Evolutionary conservation across 805 yeast genomes (phyloP).

Genomic region (Teunomyces funiuensis): DNA sequence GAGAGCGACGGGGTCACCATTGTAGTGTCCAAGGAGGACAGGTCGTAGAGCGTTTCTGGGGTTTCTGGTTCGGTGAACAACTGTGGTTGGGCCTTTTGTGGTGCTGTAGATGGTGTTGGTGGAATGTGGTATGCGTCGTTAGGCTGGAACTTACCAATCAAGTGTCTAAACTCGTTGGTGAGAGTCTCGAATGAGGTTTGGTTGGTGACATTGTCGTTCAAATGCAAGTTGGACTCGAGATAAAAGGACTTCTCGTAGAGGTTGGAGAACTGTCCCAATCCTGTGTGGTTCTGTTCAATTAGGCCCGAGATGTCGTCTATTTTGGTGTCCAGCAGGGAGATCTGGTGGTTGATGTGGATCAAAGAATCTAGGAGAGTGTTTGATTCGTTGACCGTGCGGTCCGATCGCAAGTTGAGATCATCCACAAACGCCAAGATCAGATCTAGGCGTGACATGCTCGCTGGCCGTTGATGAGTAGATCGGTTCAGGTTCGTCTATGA

Average conservation of each 20-base stretch:
- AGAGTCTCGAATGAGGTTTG: constrained; percentile 30
- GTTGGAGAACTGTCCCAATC: constrained; percentile 26
- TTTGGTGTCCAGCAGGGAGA: constrained; percentile 21
- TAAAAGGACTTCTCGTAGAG: constrained; percentile 32
- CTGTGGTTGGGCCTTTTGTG: neutral
- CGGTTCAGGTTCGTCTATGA: too few species aligned
- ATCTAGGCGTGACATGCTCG: constrained; percentile 23
- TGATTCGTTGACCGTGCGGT: constrained; percentile 22
- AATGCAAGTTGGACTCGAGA: constrained; percentile 32
- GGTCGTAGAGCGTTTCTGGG: constrained; percentile 4
- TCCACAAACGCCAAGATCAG: constrained; percentile 32
- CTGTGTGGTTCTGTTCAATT: constrained; percentile 21
- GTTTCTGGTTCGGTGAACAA: neutral
- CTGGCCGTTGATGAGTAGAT: neutral
- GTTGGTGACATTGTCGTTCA: constrained; percentile 34
- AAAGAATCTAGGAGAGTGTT: constrained; percentile 18
- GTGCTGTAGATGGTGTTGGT: neutral
- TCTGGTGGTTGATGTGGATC: constrained; percentile 1
- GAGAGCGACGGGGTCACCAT: neutral
- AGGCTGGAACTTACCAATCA: constrained; percentile 19
- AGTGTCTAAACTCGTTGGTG: constrained; percentile 25
- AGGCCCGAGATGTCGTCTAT: constrained; percentile 28
- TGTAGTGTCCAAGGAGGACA: neutral
- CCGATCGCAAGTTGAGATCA: constrained; percentile 28
- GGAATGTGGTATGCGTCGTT: constrained; percentile 10